Evolutionary conservation across 306 rosid species (phyloP), one percentile per base, ranked within the genome.

Genomic region (Canavalia ensiformis): DNA sequence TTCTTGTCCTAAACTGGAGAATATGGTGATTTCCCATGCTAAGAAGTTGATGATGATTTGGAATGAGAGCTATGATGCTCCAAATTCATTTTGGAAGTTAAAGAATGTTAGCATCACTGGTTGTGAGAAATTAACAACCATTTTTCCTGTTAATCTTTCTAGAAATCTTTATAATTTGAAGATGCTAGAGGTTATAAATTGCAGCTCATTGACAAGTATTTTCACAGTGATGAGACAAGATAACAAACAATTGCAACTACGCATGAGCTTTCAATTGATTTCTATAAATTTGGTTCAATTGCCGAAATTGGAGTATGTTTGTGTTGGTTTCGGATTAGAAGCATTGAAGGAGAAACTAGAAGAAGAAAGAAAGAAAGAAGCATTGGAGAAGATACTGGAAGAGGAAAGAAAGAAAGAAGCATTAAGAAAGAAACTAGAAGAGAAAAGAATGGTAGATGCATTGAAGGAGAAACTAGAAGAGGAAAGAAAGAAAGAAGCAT

Each of bases 81-180:
- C 7, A 35, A 13, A 63, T 35, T 63, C 69, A 3, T 63, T 63
- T 35, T 5, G 46, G 29, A 63, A 63, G 35, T 42, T 63, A 5
- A 63, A 63, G 35, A 34, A 35, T 4, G 69, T 63, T 34, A 35
- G 2, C 4, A 63, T 63, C 46, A 34, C 25, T 10, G 5, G 13
- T 2, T 63, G 69, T 35, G 47, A 63, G 46, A 35, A 63, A 35
- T 63, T 63, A 46, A 12, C 4, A 18, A 34, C 25, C 11, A 25
- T 63, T 35, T 63, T 63, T 35, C 69, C 69, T 0, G 29, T 13
- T 34, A 11, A 18, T 18, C 8, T 63, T 63, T 63, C 69, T 0
- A 12, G 12, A 34, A 63, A 35, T 35, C 69, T 63, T 63, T 9
- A 63, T 63, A 63, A 63, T 63, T 12, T 63, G 46, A 63, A 63